Evolutionary conservation across 1,284 basidiomycete species (phyloP).

Genomic region (Bondarzewia mesenterica): DNA sequence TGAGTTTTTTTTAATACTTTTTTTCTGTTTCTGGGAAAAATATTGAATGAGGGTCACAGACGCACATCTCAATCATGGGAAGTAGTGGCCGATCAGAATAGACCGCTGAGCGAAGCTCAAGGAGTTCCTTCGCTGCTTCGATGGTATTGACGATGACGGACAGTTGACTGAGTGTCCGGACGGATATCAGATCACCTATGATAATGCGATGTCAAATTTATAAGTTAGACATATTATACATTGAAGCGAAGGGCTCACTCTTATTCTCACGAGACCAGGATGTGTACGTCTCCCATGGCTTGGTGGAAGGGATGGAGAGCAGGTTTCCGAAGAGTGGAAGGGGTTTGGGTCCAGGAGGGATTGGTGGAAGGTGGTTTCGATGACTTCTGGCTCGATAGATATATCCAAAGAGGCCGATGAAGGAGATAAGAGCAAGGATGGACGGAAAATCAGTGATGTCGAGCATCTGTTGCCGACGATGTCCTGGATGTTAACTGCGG

Average conservation of each 20-base stretch:
- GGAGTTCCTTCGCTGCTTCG: slow-evolving; percentile 1
- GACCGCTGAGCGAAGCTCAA: slow-evolving; percentile 4
- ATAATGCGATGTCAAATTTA: not conserved
- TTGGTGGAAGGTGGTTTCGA: no score
- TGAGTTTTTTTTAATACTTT: not conserved
- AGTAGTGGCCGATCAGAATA: slow-evolving; percentile 6
- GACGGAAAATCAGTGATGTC: no score
- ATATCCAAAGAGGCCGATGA: not conserved
- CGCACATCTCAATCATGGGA: not conserved
- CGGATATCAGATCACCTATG: not conserved
- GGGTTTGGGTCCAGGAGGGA: slow-evolving; percentile 1
- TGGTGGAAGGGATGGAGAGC: not conserved
- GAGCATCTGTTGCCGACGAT: no score
- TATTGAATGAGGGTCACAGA: not conserved
- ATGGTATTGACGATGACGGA: slow-evolving; percentile 4
- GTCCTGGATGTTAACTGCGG: no score
- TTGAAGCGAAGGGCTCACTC: not conserved
- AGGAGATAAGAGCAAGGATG: not conserved
- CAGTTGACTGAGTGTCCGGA: not conserved
- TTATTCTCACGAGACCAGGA: not conserved
- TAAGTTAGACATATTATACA: not conserved
- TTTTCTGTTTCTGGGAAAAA: no score
- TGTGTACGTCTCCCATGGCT: not conserved
- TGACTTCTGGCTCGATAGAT: not conserved
- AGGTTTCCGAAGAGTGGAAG: not conserved